These are phyloP conservation scores for Biscogniauxia mediterranea DNA, from an alignment of 2,329 filamentous ascomycete species.

Conservation along the genomic window DNA sequence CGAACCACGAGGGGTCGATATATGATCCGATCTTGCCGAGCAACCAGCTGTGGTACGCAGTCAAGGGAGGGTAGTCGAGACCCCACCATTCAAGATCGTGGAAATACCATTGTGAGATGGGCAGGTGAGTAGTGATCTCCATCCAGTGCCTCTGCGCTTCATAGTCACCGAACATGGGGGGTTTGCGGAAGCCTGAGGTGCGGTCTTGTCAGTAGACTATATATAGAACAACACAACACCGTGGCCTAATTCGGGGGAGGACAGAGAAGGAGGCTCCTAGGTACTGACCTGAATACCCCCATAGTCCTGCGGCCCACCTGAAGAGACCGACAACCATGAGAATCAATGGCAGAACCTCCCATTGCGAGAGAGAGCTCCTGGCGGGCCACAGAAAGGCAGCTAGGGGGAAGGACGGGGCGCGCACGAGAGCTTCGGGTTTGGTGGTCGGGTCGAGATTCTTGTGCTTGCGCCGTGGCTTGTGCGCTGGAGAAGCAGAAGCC, in stretches of 20 bases:
- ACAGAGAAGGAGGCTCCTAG: too few relatives aligned
- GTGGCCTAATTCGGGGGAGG: too few relatives aligned
- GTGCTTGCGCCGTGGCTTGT: constrained; percentile 58
- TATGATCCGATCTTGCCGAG: constrained; percentile 78
- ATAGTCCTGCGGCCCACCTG: constrained; percentile 86
- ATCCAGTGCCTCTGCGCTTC: constrained; percentile 99
- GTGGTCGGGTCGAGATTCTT: constrained; percentile 47
- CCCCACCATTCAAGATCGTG: constrained; percentile 98
- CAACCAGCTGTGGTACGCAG: constrained; percentile 98
- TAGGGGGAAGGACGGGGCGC: constrained; percentile 78
- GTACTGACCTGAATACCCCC: constrained; percentile 83
- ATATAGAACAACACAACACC: not conserved
- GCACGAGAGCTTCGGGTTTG: constrained; percentile 46
- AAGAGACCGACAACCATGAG: constrained; percentile 91
- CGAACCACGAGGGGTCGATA: constrained; percentile 85
- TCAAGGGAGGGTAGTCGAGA: constrained; percentile 94
- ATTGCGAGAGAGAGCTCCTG: constrained; percentile 80
- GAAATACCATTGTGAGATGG: constrained; percentile 95
- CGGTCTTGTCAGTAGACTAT: constrained; percentile 5
- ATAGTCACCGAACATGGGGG: constrained; percentile 95
- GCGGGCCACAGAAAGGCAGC: constrained; percentile 94
- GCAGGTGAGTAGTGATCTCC: constrained; percentile 88
- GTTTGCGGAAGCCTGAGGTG: constrained; percentile 66
- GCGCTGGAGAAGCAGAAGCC: constrained; percentile 50
- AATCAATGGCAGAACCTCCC: constrained; percentile 84